phyloP scores from a whole-genome alignment of 768 basidiomycete species.

The Rubroboletus satanas region DNA sequence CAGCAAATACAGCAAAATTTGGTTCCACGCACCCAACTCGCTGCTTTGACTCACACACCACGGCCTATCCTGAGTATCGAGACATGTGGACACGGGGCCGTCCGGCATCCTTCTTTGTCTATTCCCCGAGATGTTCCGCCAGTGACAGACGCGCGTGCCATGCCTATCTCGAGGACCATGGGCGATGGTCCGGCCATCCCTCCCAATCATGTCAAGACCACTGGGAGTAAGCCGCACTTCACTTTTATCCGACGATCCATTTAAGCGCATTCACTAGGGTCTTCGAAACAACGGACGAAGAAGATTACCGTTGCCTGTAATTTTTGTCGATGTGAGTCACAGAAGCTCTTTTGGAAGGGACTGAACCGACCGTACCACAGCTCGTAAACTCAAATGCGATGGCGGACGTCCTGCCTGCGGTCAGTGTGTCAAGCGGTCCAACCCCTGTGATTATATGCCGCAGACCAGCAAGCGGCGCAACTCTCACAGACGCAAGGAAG shows the following conservation, averaged over 20 bases:
- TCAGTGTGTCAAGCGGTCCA: slow-evolving; percentile 75
- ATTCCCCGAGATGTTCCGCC: slow-evolving; percentile 46
- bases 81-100: slow-evolving; percentile 44
- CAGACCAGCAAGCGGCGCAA: slow-evolving; percentile 69
- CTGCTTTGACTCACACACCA: slow-evolving; percentile 35
- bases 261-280: slow-evolving; percentile 37
- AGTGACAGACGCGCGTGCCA: slow-evolving; percentile 42
- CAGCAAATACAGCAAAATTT: slow-evolving; percentile 43
- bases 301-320: slow-evolving; percentile 90
- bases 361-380: slow-evolving; percentile 38
- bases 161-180: slow-evolving; percentile 39
- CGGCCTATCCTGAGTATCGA: slow-evolving; percentile 62
- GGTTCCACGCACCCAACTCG: slow-evolving; percentile 32
- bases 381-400: slow-evolving; percentile 86
- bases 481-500: slow-evolving; percentile 58
- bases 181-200: slow-evolving; percentile 32
- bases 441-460: slow-evolving; percentile 78
- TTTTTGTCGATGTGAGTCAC: slow-evolving; percentile 78
- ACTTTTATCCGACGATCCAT: slow-evolving; percentile 7
- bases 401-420: slow-evolving; percentile 79
- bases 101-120: slow-evolving; percentile 44
- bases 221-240: slow-evolving; percentile 36
- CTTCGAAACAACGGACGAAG: slow-evolving; percentile 67
- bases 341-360: slow-evolving; percentile 12
- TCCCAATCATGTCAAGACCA: slow-evolving; percentile 30